phyloP scores from a whole-genome alignment of 306 rosid species.

The Crotalaria pallida region DNA sequence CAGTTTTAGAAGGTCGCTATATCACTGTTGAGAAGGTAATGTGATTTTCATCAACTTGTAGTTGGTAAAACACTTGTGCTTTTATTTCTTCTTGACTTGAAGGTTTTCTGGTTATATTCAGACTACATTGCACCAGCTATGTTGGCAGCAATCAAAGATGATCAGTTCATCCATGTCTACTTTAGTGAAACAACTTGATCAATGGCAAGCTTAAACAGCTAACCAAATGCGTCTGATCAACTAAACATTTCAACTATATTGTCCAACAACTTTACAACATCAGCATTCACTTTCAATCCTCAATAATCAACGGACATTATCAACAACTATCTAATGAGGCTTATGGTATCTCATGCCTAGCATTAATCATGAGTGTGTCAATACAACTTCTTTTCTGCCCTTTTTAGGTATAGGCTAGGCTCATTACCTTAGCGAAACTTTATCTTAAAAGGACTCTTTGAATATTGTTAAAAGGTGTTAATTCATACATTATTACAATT shows the following conservation, averaged over 20 bases:
- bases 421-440: not conserved
- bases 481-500: slow-evolving; percentile 1
- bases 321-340: slow-evolving; percentile 91
- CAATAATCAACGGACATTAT: slow-evolving; percentile 98
- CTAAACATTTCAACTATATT: slow-evolving; percentile 98
- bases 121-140: slow-evolving; percentile 89
- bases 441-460: not conserved
- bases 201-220: slow-evolving; percentile 94
- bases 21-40: slow-evolving; percentile 94
- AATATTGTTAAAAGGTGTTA: not conserved
- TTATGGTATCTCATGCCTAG: slow-evolving; percentile 82
- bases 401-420: not conserved
- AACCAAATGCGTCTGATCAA: slow-evolving; percentile 87
- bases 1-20: slow-evolving; percentile 89
- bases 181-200: slow-evolving; percentile 96
- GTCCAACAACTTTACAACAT: slow-evolving; percentile 91
- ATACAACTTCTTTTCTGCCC: slow-evolving; percentile 16
- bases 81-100: slow-evolving; percentile 62
- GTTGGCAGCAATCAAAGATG: slow-evolving; percentile 99
- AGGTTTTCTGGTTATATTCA: slow-evolving; percentile 96
- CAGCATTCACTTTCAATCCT: slow-evolving; percentile 93
- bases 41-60: slow-evolving; percentile 21
- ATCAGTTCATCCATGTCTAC: slow-evolving; percentile 93
- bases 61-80: slow-evolving; percentile 21
- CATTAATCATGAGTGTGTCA: slow-evolving; percentile 52